phyloP scores from a whole-genome alignment of 305 asterid genomes.

The Galium porrigens region DNA sequence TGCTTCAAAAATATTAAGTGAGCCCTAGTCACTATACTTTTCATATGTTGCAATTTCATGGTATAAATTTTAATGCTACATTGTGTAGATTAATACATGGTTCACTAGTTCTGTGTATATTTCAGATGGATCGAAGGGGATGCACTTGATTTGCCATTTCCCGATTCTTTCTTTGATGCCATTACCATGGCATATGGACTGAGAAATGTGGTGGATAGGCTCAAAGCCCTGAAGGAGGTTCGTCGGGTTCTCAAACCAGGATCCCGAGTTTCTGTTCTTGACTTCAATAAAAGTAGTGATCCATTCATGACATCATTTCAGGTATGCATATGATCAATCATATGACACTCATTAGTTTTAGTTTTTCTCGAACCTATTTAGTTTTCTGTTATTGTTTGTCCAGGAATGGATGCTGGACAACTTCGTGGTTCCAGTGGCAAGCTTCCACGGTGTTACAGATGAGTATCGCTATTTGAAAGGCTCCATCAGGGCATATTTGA shows the following conservation, averaged over 20 bases:
- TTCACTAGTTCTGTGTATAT: background rate
- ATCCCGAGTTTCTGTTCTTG: constrained; percentile 56
- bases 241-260: constrained; percentile 63
- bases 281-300: constrained; percentile 57
- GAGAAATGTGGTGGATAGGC: constrained; percentile 55
- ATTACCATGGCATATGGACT: constrained; percentile 78
- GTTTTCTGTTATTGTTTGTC: constrained; percentile 8
- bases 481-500: constrained; percentile 57
- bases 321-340: constrained; percentile 25
- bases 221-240: constrained; percentile 52
- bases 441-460: constrained; percentile 43
- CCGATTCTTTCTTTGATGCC: constrained; percentile 52
- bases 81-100: background rate
- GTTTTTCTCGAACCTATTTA: background rate
- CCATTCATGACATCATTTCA: constrained; percentile 41
- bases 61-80: background rate
- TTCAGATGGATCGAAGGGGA: constrained; percentile 80
- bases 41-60: background rate
- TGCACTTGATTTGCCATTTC: constrained; percentile 62
- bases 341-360: background rate
- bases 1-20: constrained; percentile 75
- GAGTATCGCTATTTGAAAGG: constrained; percentile 75
- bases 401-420: constrained; percentile 78
- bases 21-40: constrained; percentile 23
- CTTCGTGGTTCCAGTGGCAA: constrained; percentile 65